Evolutionary conservation across 345 rosid genomes (phyloP), one percentile per base, ranked within the genome.

Genomic region (Luvunga scandens): DNA sequence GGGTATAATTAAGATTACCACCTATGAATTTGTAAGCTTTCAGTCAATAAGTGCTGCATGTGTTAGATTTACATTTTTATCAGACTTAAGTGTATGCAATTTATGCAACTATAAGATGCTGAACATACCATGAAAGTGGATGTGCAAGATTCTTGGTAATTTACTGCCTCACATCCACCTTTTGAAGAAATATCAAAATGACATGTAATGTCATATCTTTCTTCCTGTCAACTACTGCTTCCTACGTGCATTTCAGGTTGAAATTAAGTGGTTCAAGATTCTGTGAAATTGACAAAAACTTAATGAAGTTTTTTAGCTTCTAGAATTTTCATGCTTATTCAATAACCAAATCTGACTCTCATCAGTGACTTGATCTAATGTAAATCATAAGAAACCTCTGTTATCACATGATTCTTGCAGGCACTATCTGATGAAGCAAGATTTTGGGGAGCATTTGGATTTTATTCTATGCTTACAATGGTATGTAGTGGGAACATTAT

Each of bases 371-470:
- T 27, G 73, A 70, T 68, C 25, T 68, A 16, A 62, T 28, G 66
- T 62, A 62, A 27, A 62, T 62, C 19, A 8, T 12, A 12, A 22
- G 66, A 27, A 45, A 45, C 18, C 18, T 13, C 50, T 45, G 50
- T 45, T 12, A 45, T 13, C 18, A 14, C 18, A 45, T 45, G 50
- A 45, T 45, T 85, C 63, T 86, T 85, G 78, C 87, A 96, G 99
- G 97, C 67, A 56, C 72, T 85, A 72, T 89, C 88, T 59, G 86
- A 89, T 84, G 93, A 94, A 85, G 96, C 94, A 72, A 85, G 98
- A 85, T 96, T 94, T 88, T 96, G 99, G 98, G 99, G 99, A 86
- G 95, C 99, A 75, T 90, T 91, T 85, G 98, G 97, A 27, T 87
- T 90, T 77, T 92, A 91, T 83, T 90, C 97, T 77, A 72, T 77